Percentiles rank a stretch among this genome's conserved stretches.
phyloP scores from a whole-genome alignment of 2,329 filamentous ascomycete species.

The Aspergillus neotritici region DNA sequence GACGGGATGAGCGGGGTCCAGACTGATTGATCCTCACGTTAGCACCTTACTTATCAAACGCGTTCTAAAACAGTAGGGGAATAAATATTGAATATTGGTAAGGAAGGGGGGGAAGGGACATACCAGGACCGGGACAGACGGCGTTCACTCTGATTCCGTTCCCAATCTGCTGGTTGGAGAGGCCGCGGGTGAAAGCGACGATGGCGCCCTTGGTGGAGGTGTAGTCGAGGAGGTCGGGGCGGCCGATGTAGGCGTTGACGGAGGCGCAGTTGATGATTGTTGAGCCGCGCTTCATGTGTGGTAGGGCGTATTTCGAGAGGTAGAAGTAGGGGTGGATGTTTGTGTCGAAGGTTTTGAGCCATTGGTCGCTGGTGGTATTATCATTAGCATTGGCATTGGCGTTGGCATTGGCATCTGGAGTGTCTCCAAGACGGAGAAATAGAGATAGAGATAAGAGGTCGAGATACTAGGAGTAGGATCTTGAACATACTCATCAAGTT shows the following conservation, averaged over 20 bases:
- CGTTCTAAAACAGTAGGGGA: not conserved
- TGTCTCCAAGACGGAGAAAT: not conserved
- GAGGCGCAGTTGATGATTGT: constrained; percentile 83
- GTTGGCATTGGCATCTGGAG: not conserved
- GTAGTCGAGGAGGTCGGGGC: constrained; percentile 75
- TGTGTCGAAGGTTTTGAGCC: constrained; percentile 71
- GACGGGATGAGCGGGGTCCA: constrained; percentile 71
- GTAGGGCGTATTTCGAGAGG: constrained; percentile 68
- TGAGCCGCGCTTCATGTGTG: constrained; percentile 67
- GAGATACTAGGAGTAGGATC: no score
- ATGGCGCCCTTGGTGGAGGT: constrained; percentile 70
- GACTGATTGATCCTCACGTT: constrained; percentile 42
- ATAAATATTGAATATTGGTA: not conserved
- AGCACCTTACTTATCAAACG: no score
- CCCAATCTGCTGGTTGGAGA: constrained; percentile 67
- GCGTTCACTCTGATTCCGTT: constrained; percentile 72
- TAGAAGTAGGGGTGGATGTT: constrained; percentile 83
- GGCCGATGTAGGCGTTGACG: constrained; percentile 76
- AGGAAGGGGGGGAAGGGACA: constrained; percentile 6
- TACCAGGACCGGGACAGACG: constrained; percentile 65
- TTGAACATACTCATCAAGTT: constrained; percentile 56
- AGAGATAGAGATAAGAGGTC: no score
- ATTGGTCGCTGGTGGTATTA: constrained; percentile 59
- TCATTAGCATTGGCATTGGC: no score
- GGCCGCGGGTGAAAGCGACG: constrained; percentile 68